Evolutionary conservation across 2,329 filamentous ascomycete species (phyloP).

Genomic region (Beauveria pseudobassiana): DNA sequence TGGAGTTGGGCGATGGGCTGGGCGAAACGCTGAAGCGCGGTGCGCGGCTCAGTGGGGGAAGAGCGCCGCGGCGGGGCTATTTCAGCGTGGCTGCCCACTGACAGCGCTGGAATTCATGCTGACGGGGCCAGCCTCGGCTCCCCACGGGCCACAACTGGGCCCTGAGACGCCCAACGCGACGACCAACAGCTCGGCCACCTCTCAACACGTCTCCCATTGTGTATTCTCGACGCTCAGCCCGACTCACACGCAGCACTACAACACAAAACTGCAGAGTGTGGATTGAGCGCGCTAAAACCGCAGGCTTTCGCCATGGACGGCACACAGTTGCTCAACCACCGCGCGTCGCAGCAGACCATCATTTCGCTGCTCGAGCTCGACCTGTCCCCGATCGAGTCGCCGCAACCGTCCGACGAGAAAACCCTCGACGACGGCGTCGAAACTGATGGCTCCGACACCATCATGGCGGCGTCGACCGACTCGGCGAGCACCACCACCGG

Average conservation of each 20-base stretch:
- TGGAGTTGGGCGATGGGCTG: background rate
- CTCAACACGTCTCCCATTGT: background rate
- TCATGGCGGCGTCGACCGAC: conserved; percentile 19
- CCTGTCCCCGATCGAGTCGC: conserved; percentile 65
- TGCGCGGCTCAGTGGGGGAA: background rate
- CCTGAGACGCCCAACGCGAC: background rate
- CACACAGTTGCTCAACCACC: conserved; percentile 25
- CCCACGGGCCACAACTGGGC: background rate
- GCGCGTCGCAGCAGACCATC: conserved; percentile 46
- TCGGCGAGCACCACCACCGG: conserved; percentile 32
- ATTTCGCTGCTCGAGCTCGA: conserved; percentile 70
- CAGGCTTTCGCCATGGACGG: background rate
- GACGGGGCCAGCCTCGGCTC: background rate
- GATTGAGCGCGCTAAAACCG: background rate
- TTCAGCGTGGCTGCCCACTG: background rate
- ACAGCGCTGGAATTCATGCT: background rate
- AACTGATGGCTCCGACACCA: conserved; percentile 16
- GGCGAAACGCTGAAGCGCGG: background rate
- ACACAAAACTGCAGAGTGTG: background rate
- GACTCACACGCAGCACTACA: no score
- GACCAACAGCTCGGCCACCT: background rate
- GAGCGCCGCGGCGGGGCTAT: background rate
- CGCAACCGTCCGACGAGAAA: conserved; percentile 42
- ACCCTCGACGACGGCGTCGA: conserved; percentile 34
- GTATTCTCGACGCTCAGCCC: background rate